Base-by-base conservation (phyloP, 176 grass and related monocot genomes). In the Raddia guianensis region DNA sequence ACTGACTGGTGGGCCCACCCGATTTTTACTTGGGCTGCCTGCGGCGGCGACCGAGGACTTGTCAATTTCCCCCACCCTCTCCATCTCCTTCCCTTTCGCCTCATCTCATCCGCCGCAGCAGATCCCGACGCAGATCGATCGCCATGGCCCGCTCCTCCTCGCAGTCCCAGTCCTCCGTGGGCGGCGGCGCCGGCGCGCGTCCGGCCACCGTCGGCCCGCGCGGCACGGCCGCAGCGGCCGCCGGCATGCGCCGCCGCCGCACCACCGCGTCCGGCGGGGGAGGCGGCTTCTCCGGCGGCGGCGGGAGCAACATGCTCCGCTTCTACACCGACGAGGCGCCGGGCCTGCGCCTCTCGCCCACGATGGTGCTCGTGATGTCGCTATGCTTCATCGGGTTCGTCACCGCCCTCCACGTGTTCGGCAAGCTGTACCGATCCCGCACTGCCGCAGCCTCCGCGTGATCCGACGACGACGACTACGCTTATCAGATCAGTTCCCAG, bases 321-420 rank as follows among this genome's bases (percentile, higher is more conserved):
- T 95, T 95, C 89, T 95, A 95, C 87, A 95, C 93, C 74, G 93
- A 95, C 68, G 93, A 95, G 80, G 89, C 82, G 12, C 92, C 93
- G n/a, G 84, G 84, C 2, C 81, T 95, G 20, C 88, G 90, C 63
- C 90, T 95, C 81, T 85, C 87, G 89, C 93, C 27, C 1, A 92
- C 93, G 58, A 91, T 88, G 77, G 93, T 92, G 14, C 89, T 91
- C 49, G 71, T 91, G 57, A 87, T 91, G 85, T 87, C 84, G 14
- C 76, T 87, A 12, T 91, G 89, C 89, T 91, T 91, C 85, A 91
- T 91, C 78, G 77, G 81, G 9, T 87, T 92, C 78, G 87, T 95
- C 76, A 95, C 87, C 63, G 82, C 90, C 10, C 93, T 95, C 82
- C 90, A 95, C 82, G 79, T 95, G 75, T 92, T 91, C 81, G 85